phyloP scores from a whole-genome alignment of 1,284 basidiomycete species.

The Austroboletus rostrupii region DNA sequence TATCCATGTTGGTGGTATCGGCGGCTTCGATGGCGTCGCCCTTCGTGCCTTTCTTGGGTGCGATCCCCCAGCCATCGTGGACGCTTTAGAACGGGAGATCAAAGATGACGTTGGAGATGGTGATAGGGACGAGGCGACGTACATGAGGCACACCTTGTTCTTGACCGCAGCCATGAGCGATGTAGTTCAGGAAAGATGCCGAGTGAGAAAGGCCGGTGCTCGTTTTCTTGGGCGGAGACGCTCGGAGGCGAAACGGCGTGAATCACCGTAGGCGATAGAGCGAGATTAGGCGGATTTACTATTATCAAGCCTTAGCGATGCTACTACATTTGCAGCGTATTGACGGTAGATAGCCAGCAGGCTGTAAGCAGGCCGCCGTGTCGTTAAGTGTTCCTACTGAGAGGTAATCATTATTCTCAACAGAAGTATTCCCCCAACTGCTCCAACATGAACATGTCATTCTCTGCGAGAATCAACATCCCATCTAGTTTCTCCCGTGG shows the following conservation, averaged over 20 bases:
- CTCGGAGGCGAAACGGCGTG: slow-evolving; percentile 9
- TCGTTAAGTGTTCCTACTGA: no score
- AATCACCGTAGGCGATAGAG: not conserved
- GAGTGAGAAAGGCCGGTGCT: not conserved
- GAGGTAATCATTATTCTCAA: no score
- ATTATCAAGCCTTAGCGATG: no score
- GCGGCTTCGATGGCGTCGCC: slow-evolving; percentile 86
- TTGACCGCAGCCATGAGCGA: slow-evolving; percentile 48
- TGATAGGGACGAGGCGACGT: slow-evolving; percentile 24
- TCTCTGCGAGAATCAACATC: not conserved
- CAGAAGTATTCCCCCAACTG: no score
- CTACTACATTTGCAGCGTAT: no score
- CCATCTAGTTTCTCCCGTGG: not conserved
- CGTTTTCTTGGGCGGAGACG: slow-evolving; percentile 8
- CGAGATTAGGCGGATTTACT: not conserved
- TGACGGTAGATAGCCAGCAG: no score
- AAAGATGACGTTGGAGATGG: not conserved
- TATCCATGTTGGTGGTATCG: slow-evolving; percentile 84
- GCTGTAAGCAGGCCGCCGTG: no score
- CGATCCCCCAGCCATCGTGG: slow-evolving; percentile 91
- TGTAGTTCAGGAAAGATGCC: not conserved
- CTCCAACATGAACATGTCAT: no score
- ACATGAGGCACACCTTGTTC: slow-evolving; percentile 92
- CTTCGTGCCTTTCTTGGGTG: slow-evolving; percentile 61
- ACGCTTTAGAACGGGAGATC: slow-evolving; percentile 47